Evolutionary conservation across 345 rosid species (phyloP), one percentile per base, ranked within the genome.

Genomic region (Microthlaspi erraticum): DNA sequence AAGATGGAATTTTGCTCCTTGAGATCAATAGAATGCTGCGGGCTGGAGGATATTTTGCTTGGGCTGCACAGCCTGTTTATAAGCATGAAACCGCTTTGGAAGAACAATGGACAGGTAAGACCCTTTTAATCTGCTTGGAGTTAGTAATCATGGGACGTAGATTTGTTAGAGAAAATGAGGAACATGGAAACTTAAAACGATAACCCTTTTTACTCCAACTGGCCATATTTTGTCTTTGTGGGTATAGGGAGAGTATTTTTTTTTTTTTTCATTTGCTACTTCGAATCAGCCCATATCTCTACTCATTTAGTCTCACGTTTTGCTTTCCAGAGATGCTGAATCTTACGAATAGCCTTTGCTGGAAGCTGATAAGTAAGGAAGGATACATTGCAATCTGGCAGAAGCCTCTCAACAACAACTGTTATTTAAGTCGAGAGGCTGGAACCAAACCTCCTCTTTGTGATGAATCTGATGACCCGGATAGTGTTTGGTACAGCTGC

Each of bases 41-140:
- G 19, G 88, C 96, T 64, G 98, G 99, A 75, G 98, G 99, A 77
- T 92, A 86, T 83, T 95, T 92, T 83, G 89, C 89, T 66, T 94
- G 99, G 99, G 96, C 99, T n/a, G 97, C 98, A 57, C 99, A 90
- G 42, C 99, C 98, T 43, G 98, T 95, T 69, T 95, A 95, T 76
- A 95, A 92, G 81, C 99, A 95, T 29, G 97, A 95, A 71, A 80
- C 78, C 32, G 72, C 79, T 39, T 84, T 92, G 38, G 96, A 89
- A 83, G 91, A 92, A 77, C 99, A 90, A 69, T 95, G 98, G 99
- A 82, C 83, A 86, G 99, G 99, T 95, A 83, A 67, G 33, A 17
- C 64, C n/a, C 2, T 50, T 49, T 38, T 18, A 61, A 38, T 62
- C 70, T 66, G 37, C 8, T 67, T 23, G 37, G 69, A 75, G 52